Conservation (phyloP, 805 yeast genomes). For the Pichia thaimueangensis region DNA sequence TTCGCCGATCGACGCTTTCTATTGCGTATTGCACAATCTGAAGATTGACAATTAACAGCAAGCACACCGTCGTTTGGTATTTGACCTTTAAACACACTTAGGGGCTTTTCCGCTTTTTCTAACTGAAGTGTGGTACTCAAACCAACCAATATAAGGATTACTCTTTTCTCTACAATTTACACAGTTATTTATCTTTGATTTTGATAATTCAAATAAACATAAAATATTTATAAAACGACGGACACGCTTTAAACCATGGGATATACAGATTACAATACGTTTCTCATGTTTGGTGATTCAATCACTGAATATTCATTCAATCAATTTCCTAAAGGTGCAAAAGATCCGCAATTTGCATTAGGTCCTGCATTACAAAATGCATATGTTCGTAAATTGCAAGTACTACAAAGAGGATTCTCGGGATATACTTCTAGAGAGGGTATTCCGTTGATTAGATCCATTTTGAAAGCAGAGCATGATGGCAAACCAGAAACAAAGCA, state of each 20-base stretch:
- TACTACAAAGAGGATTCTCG: slow-evolving; percentile 66
- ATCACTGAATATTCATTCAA: slow-evolving; percentile 29
- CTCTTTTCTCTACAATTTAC: too few species aligned
- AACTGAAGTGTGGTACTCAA: too few species aligned
- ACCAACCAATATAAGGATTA: too few species aligned
- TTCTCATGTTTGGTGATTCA: slow-evolving; percentile 33
- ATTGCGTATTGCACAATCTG: too few species aligned
- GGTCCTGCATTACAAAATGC: slow-evolving; percentile 27
- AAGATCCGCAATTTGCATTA: slow-evolving; percentile 20
- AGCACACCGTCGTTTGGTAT: too few species aligned
- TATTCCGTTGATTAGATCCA: slow-evolving; percentile 39
- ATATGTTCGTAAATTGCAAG: slow-evolving; percentile 60
- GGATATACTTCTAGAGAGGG: slow-evolving; percentile 74
- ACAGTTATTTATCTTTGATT: too few species aligned
- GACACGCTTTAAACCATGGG: slow-evolving; percentile 5
- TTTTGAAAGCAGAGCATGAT: slow-evolving; percentile 45
- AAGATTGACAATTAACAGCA: too few species aligned
- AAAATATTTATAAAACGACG: too few species aligned
- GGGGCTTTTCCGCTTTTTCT: too few species aligned
- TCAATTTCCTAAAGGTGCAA: slow-evolving; percentile 15
- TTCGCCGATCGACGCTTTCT: too few species aligned
- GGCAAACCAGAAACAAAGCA: slow-evolving; percentile 24
- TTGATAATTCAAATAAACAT: too few species aligned
- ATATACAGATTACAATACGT: slow-evolving; percentile 18
- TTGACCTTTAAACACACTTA: too few species aligned